Base-by-base conservation (phyloP, 371 early-diverging fungal species). In the Mortierella polycephala region DNA sequence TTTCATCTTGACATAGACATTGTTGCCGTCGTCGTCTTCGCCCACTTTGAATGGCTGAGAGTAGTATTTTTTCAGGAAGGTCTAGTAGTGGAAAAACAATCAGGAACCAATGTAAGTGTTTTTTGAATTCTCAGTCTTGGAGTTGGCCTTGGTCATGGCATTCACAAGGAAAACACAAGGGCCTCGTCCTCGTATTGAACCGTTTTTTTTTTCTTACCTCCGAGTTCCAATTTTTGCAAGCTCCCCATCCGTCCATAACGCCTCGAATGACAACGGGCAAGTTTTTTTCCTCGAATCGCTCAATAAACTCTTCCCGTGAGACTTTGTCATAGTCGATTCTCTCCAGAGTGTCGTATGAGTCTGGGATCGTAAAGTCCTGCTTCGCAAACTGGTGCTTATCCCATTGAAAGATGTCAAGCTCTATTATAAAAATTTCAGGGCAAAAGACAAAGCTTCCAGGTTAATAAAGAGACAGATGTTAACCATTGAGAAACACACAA, bases 31-130 rank as follows among this genome's bases (percentile, higher is more conserved):
- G 63, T 94, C 93, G 68, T 94, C 94, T 65, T 94, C 92, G 20
- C 95, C 94, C 46, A 93, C 85, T 72, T 93, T 94, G 82, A 93
- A 94, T 56, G 87, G 84, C 67, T 93, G 89, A 23, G 87, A 81
- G 8, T 83, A 83, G 63, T 89, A 91, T 23, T 84, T 77, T 53
- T 81, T 80, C 20, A 85, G 39, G 41, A 91, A 82, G 14, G 82
- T 81, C 90, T 89, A 75, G 13, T 23, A 14, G 18, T 13, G 5
- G 41, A 18, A 30, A 30, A 30, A 30, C 30, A 30, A 2, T 30
- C 30, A 30, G 30, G 30, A 30, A 30, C 30, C 30, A 30, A 30
- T 30, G 30, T 30, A 30, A 30, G 1, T 30, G 1, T 30, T 30
- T 30, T 30, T 30, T 30, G 4, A 2, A 30, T 30, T 30, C n/a